Conservation (phyloP, 106 monocot species). For the Allium fistulosum region DNA sequence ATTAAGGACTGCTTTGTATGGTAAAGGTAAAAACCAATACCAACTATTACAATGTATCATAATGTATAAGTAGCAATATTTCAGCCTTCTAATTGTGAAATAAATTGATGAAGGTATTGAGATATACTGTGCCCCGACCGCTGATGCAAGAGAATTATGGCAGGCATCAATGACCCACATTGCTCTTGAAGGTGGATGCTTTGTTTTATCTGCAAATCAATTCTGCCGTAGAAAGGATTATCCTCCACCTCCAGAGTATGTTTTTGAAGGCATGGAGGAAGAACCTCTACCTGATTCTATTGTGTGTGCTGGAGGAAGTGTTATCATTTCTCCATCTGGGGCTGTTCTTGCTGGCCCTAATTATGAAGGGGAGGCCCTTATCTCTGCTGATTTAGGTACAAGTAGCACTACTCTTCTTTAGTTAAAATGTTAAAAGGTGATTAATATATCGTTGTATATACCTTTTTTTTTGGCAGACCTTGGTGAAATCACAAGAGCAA, state of each 20-base stretch:
- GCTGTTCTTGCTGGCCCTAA: slow-evolving; percentile 84
- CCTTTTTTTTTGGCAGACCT: slow-evolving; percentile 51
- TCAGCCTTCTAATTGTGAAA: too few species aligned
- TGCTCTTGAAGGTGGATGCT: slow-evolving; percentile 92
- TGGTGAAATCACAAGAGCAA: slow-evolving; percentile 82
- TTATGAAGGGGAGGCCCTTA: slow-evolving; percentile 80
- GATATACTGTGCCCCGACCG: slow-evolving; percentile 94
- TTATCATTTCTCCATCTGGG: slow-evolving; percentile 89
- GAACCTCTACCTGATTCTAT: slow-evolving; percentile 74
- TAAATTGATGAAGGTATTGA: slow-evolving; percentile 40
- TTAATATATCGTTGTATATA: not conserved
- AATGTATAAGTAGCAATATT: not conserved
- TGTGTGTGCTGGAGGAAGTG: slow-evolving; percentile 90
- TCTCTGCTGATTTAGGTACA: slow-evolving; percentile 77
- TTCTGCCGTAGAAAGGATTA: slow-evolving; percentile 96
- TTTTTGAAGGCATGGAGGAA: slow-evolving; percentile 48
- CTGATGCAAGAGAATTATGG: slow-evolving; percentile 81
- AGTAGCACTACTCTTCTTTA: not conserved
- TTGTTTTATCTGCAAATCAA: slow-evolving; percentile 81
- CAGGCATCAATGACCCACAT: slow-evolving; percentile 96
- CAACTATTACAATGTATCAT: not conserved
- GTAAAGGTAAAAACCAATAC: slow-evolving; percentile 53
- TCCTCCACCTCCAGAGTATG: slow-evolving; percentile 81
- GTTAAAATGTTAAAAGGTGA: not conserved
- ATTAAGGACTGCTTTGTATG: slow-evolving; percentile 84